These are phyloP conservation scores for Wakefieldia striispora DNA, from an alignment of 768 basidiomycete genomes.

Conservation along the genomic window DNA sequence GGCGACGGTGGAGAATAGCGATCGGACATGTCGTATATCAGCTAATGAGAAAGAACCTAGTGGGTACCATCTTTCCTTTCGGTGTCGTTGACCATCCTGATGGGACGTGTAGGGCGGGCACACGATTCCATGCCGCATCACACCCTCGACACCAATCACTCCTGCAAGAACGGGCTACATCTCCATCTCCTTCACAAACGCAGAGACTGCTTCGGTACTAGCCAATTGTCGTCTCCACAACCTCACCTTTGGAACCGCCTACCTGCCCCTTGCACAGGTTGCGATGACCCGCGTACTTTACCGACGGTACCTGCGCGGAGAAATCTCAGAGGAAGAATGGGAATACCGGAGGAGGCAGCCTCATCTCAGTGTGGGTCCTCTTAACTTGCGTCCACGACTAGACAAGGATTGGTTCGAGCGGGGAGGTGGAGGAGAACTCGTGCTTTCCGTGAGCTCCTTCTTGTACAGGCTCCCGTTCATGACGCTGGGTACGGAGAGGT, in stretches of 20 bases:
- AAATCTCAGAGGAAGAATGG: constrained; percentile 54
- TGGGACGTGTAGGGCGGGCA: no score
- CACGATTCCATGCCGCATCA: no score
- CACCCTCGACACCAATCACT: no score
- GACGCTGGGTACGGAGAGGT: constrained; percentile 32
- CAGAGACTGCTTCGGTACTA: constrained; percentile 33
- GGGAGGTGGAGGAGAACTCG: constrained; percentile 45
- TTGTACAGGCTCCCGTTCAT: constrained; percentile 45
- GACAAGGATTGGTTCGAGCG: constrained; percentile 43
- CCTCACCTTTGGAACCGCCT: constrained; percentile 52
- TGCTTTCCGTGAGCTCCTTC: constrained; percentile 44
- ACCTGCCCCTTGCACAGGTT: constrained; percentile 30
- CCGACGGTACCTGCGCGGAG: constrained; percentile 43
- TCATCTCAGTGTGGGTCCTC: constrained; percentile 46
- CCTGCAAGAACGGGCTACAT: no score
- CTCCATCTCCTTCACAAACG: constrained; percentile 20
- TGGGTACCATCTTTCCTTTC: no score
- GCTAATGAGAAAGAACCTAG: no score
- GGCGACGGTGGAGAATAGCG: no score
- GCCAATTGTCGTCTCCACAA: constrained; percentile 40
- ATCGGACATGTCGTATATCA: no score
- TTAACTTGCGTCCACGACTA: constrained; percentile 52
- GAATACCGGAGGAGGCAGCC: constrained; percentile 45
- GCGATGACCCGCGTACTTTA: constrained; percentile 51
- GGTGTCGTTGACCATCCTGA: no score